Evolutionary conservation across 2,329 filamentous ascomycete genomes (phyloP).

Genomic region (Onygenales sp.): DNA sequence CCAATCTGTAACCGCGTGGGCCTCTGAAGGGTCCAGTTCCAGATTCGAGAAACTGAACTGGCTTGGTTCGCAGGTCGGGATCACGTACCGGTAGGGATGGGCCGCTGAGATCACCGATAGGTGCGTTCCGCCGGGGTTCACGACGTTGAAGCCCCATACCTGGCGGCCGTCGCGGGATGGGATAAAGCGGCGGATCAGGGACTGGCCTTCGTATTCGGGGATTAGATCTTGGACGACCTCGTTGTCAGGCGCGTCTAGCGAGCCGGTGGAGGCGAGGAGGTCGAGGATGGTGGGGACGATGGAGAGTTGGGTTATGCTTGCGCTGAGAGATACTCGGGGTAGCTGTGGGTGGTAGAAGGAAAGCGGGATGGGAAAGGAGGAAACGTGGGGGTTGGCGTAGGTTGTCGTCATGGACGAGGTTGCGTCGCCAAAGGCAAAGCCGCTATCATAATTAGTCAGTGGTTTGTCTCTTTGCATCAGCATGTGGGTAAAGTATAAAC

Average conservation of each 20-base stretch:
- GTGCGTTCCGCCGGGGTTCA: slow-evolving; percentile 37
- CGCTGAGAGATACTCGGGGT: slow-evolving; percentile 30
- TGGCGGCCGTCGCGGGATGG: slow-evolving; percentile 22
- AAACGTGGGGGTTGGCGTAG: slow-evolving; percentile 36
- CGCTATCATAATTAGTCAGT: slow-evolving; percentile 7
- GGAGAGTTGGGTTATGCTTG: slow-evolving; percentile 33
- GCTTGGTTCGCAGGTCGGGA: slow-evolving; percentile 73
- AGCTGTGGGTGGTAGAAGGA: slow-evolving; percentile 35
- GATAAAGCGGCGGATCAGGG: slow-evolving; percentile 33
- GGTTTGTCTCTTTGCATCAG: too few relatives aligned
- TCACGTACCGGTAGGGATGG: slow-evolving; percentile 63
- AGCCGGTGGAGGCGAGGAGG: slow-evolving; percentile 32
- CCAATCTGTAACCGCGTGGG: too few relatives aligned
- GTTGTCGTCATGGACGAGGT: slow-evolving; percentile 30
- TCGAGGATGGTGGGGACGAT: slow-evolving; percentile 40
- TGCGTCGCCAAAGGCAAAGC: slow-evolving; percentile 32
- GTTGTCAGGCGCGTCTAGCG: slow-evolving; percentile 25
- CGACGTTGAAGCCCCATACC: slow-evolving; percentile 25
- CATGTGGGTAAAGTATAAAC: too few relatives aligned
- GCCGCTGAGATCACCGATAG: slow-evolving; percentile 65
- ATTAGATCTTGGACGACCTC: slow-evolving; percentile 29
- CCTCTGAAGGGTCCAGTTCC: slow-evolving; percentile 25
- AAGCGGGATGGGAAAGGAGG: slow-evolving; percentile 36
- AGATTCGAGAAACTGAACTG: slow-evolving; percentile 27
- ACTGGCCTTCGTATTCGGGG: slow-evolving; percentile 40